Percentiles rank a stretch among this genome's conserved stretches.
phyloP scores from a whole-genome alignment of 345 rosid genomes.

The Syzygium aqueum region DNA sequence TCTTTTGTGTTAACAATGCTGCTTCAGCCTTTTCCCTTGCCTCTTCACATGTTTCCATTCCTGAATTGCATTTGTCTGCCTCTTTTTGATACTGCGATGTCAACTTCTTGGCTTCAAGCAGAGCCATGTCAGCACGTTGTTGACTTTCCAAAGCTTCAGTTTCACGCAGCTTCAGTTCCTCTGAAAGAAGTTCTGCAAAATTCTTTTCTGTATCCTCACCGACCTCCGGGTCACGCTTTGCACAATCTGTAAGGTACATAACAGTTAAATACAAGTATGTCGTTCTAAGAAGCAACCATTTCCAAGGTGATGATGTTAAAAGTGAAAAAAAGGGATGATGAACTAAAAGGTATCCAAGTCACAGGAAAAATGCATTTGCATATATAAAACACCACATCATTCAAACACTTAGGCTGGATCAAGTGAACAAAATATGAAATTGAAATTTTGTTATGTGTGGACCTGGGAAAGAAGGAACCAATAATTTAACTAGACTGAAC shows the following conservation, averaged over 20 bases:
- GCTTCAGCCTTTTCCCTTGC: constrained; percentile 84
- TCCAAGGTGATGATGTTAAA: not conserved
- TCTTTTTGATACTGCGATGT: constrained; percentile 92
- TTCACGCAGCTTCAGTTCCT: constrained; percentile 80
- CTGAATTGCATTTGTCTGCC: constrained; percentile 95
- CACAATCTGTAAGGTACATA: constrained; percentile 43
- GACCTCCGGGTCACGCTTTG: constrained; percentile 77
- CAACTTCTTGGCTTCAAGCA: constrained; percentile 93
- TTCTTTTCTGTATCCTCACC: constrained; percentile 81
- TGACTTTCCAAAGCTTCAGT: constrained; percentile 73
- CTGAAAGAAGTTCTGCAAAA: constrained; percentile 61
- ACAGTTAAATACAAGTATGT: not conserved
- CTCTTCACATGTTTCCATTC: constrained; percentile 98
- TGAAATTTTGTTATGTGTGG: not conserved
- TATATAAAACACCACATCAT: not conserved
- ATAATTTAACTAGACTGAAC: not conserved
- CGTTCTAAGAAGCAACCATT: not conserved
- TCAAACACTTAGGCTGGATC: not conserved
- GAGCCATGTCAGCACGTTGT: constrained; percentile 54
- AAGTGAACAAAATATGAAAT: not conserved
- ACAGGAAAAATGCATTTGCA: not conserved
- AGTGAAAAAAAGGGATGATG: not conserved
- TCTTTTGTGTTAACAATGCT: constrained; percentile 65
- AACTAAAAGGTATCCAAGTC: not conserved
- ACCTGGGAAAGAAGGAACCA: not conserved